Evolutionary conservation across 1,284 basidiomycete species (phyloP).

Genomic region (Cryptococcus neoformans): DNA sequence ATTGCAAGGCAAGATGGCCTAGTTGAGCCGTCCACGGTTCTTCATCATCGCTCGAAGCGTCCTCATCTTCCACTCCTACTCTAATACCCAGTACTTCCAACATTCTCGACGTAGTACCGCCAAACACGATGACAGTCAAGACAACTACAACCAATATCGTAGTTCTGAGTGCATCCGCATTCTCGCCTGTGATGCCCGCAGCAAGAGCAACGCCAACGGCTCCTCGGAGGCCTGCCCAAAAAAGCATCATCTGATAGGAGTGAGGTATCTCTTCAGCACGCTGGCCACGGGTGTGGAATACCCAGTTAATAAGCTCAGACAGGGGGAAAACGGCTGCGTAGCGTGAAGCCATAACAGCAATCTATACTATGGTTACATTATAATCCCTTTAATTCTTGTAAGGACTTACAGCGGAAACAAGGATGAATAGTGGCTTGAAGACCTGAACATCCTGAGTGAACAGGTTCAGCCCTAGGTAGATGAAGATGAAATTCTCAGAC

Average conservation of each 20-base stretch:
- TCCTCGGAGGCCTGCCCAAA: constrained; percentile 96
- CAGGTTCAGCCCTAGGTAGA: constrained; percentile 93
- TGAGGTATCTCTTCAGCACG: constrained; percentile 84
- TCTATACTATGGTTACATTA: constrained; percentile 37
- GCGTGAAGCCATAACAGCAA: constrained; percentile 89
- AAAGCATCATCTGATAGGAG: constrained; percentile 97
- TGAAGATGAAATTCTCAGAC: constrained; percentile 99
- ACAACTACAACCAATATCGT: constrained; percentile 97
- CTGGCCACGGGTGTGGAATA: constrained; percentile 79
- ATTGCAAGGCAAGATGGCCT: constrained; percentile 31
- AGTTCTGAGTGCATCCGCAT: constrained; percentile 84
- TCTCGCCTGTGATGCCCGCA: constrained; percentile 88
- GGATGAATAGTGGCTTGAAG: constrained; percentile 94
- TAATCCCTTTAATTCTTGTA: too few relatives aligned
- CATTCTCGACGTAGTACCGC: constrained; percentile 95
- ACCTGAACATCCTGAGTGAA: constrained; percentile 88
- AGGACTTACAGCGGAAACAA: constrained; percentile 64
- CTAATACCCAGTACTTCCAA: constrained; percentile 94
- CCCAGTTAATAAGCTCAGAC: constrained; percentile 89
- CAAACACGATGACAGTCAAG: constrained; percentile 90
- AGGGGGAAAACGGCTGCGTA: constrained; percentile 97
- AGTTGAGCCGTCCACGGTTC: constrained; percentile 52
- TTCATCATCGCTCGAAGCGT: constrained; percentile 73
- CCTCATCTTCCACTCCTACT: constrained; percentile 93
- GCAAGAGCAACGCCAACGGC: constrained; percentile 97